These are phyloP conservation scores for Phytopythium helicoides DNA, from an alignment of 352 stramenopile genomes.

Conservation along the genomic window DNA sequence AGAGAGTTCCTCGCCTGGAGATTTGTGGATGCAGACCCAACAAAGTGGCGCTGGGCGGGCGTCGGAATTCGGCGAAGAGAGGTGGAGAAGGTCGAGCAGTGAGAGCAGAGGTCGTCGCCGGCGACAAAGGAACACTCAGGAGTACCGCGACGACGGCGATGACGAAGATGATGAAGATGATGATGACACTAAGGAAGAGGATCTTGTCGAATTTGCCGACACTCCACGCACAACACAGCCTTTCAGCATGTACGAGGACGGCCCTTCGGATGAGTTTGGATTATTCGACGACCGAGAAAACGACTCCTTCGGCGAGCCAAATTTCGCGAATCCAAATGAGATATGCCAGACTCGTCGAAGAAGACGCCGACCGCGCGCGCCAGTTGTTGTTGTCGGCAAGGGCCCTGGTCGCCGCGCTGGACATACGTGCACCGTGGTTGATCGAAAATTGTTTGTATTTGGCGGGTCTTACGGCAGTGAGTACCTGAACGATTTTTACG, in stretches of 20 bases:
- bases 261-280: slow-evolving; percentile 18
- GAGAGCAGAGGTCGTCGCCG: slow-evolving; percentile 10
- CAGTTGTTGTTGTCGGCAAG: slow-evolving; percentile 83
- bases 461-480: slow-evolving; percentile 90
- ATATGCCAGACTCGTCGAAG: slow-evolving; percentile 29
- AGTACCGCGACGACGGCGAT: slow-evolving; percentile 45
- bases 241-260: slow-evolving; percentile 10
- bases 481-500: slow-evolving; percentile 94
- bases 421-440: slow-evolving; percentile 93
- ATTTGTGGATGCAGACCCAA: neutral
- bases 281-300: slow-evolving; percentile 9
- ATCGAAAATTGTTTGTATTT: slow-evolving; percentile 94
- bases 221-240: neutral
- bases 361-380: slow-evolving; percentile 30
- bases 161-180: slow-evolving; percentile 30
- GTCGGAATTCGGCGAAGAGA: neutral
- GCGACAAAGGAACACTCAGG: slow-evolving; percentile 16
- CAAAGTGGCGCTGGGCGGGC: neutral
- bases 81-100: slow-evolving; percentile 7
- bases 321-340: slow-evolving; percentile 63
- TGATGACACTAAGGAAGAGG: slow-evolving; percentile 16
- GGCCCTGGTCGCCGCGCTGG: slow-evolving; percentile 89
- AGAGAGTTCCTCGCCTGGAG: neutral
- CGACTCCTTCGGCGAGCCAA: slow-evolving; percentile 15
- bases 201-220: slow-evolving; percentile 13